These are phyloP conservation scores for Monosporascus ibericus DNA, from an alignment of 2,329 filamentous ascomycete genomes.

Conservation along the genomic window DNA sequence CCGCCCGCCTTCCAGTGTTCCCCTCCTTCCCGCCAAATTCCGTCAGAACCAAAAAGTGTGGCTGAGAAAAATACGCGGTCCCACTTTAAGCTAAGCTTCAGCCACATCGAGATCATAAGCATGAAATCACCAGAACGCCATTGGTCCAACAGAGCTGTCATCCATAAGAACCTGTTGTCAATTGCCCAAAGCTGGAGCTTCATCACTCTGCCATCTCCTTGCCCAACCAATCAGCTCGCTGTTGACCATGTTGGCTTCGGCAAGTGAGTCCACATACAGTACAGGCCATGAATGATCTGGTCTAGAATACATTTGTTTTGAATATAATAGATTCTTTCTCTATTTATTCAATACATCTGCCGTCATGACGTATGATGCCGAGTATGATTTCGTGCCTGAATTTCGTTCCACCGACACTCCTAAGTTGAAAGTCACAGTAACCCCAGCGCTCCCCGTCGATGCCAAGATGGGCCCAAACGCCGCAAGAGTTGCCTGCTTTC, in stretches of 20 bases:
- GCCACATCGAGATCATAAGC: background rate
- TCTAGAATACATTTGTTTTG: background rate
- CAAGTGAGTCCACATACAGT: background rate
- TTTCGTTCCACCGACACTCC: slow-evolving; percentile 32
- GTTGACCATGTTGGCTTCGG: background rate
- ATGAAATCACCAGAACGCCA: background rate
- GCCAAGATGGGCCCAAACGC: slow-evolving; percentile 31
- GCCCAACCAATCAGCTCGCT: background rate
- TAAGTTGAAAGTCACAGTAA: slow-evolving; percentile 29
- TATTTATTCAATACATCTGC: background rate
- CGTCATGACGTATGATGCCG: slow-evolving; percentile 11
- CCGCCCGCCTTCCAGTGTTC: background rate
- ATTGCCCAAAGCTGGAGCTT: background rate
- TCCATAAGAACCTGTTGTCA: background rate
- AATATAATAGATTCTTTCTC: background rate
- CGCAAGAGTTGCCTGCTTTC: slow-evolving; percentile 42
- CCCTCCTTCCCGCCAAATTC: background rate
- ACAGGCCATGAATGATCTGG: background rate
- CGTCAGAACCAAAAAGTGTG: background rate
- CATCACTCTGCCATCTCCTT: background rate
- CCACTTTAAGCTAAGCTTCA: background rate
- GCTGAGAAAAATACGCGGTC: background rate
- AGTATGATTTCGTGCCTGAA: slow-evolving; percentile 30
- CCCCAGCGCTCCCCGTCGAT: slow-evolving; percentile 13
- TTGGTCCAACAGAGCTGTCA: background rate